phyloP scores from a whole-genome alignment of 2,329 filamentous ascomycete genomes.

The Paecilomyces niveus region DNA sequence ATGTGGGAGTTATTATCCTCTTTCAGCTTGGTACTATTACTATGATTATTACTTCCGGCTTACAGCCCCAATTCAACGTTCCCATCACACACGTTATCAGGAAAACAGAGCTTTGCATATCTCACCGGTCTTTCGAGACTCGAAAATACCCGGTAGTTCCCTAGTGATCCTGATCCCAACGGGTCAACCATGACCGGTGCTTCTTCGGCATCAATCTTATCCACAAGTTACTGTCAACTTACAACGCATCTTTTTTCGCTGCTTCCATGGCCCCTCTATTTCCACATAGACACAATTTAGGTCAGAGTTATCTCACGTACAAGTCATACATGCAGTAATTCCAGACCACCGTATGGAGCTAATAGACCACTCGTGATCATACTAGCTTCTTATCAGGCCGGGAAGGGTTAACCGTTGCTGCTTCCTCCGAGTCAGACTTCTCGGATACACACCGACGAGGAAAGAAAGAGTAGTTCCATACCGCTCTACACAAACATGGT shows the following conservation, averaged over 20 bases:
- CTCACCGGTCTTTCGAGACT: neutral
- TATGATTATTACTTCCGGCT: too few species aligned
- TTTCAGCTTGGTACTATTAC: too few species aligned
- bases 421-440: neutral
- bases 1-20: too few species aligned
- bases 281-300: neutral
- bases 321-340: neutral
- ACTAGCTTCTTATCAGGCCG: neutral
- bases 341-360: neutral
- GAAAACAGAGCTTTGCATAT: too few species aligned
- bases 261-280: neutral
- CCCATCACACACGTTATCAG: too few species aligned
- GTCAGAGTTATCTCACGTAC: neutral
- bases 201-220: neutral
- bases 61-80: too few species aligned
- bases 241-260: neutral
- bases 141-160: neutral
- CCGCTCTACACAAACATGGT: neutral
- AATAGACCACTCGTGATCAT: neutral
- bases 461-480: neutral
- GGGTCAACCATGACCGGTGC: neutral
- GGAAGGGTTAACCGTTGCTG: neutral
- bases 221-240: neutral
- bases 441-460: neutral
- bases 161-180: neutral